Evolutionary conservation across 345 rosid genomes (phyloP).

Genomic region (Gossypium rotundifolium): DNA sequence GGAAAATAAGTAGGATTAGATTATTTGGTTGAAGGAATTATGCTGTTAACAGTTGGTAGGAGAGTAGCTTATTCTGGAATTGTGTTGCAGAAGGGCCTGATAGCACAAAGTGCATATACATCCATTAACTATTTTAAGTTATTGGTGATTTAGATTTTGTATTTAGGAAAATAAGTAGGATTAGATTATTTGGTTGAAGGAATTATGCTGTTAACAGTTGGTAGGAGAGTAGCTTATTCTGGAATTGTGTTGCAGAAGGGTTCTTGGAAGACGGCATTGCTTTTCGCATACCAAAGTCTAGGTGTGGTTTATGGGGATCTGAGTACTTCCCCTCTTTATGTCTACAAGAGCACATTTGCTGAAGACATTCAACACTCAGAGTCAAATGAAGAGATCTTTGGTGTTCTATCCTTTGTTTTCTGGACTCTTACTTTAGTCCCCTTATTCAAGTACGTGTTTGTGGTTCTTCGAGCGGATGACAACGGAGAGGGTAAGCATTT

Average conservation of each 20-base stretch:
- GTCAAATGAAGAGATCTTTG: conserved; percentile 89
- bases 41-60: not conserved
- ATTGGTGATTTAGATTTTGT: not conserved
- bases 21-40: not conserved
- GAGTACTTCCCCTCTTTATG: conserved; percentile 91
- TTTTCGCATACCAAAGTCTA: conserved; percentile 94
- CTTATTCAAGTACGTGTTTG: conserved; percentile 83
- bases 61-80: conserved; percentile 5
- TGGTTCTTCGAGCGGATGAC: conserved; percentile 95
- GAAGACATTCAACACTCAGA: conserved; percentile 94
- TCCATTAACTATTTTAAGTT: not conserved
- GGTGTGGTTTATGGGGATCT: conserved; percentile 98
- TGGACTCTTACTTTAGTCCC: conserved; percentile 99
- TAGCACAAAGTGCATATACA: not conserved
- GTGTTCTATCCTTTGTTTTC: conserved; percentile 91
- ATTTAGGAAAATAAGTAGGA: not conserved
- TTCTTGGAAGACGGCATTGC: conserved; percentile 77
- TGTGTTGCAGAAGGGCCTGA: conserved; percentile 47
- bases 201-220: conserved; percentile 1
- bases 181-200: not conserved
- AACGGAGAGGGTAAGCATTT: conserved; percentile 83
- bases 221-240: conserved; percentile 3
- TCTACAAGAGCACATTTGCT: conserved; percentile 91
- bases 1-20: not conserved
- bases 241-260: conserved; percentile 46